Conservation (phyloP, 2,329 filamentous ascomycete genomes). For the Xylariaceae sp. region DNA sequence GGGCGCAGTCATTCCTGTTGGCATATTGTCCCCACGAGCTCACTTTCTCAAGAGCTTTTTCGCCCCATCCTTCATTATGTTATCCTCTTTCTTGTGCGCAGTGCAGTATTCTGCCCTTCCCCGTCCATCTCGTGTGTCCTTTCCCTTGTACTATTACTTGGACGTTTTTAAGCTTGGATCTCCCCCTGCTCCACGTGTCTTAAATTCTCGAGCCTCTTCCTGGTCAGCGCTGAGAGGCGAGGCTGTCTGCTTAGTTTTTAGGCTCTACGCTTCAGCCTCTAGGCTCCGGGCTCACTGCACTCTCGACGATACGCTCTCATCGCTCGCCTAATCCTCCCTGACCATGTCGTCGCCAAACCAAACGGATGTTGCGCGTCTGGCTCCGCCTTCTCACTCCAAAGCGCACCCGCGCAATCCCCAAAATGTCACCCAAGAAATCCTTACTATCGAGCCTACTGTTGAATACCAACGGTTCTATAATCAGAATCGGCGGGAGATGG, state of each 20-base stretch:
- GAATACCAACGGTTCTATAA: constrained; percentile 40
- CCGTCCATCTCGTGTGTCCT: constrained; percentile 1
- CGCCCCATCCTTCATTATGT: constrained; percentile 25
- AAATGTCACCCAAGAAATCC: constrained; percentile 15
- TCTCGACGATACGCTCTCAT: background rate
- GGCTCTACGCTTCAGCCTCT: constrained; percentile 1
- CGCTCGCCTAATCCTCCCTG: background rate
- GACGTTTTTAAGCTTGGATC: constrained; percentile 15
- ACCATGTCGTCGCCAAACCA: constrained; percentile 30
- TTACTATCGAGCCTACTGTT: constrained; percentile 35
- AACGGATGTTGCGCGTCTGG: constrained; percentile 6
- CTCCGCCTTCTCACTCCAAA: constrained; percentile 13
- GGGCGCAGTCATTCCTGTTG: constrained; percentile 28
- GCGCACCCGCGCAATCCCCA: constrained; percentile 21
- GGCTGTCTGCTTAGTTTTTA: constrained; percentile 14
- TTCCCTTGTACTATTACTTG: background rate
- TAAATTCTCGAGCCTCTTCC: background rate
- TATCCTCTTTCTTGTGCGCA: constrained; percentile 14
- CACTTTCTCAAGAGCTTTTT: constrained; percentile 21
- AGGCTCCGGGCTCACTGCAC: background rate
- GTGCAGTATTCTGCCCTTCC: constrained; percentile 12
- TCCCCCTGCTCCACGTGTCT: constrained; percentile 6
- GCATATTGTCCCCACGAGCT: constrained; percentile 3
- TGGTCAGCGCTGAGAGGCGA: constrained; percentile 6
- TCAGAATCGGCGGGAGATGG: constrained; percentile 34